phyloP scores from a whole-genome alignment of 805 yeast genomes.

The Ogataea trehalophila region DNA sequence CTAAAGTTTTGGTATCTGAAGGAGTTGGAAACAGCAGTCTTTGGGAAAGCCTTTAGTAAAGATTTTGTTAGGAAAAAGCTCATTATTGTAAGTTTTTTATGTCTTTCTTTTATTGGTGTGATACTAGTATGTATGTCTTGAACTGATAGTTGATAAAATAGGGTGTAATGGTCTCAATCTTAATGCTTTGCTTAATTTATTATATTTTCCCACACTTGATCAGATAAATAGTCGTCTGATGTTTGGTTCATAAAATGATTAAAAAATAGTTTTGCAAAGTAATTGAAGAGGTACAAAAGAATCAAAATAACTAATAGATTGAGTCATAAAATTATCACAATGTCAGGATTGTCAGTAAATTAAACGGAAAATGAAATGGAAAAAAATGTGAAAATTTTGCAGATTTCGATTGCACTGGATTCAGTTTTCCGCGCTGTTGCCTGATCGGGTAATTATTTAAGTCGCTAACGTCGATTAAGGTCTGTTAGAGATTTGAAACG shows the following conservation, averaged over 20 bases:
- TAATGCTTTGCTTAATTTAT: not conserved
- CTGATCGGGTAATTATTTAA: too few relatives aligned
- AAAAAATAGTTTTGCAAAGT: too few relatives aligned
- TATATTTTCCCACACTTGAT: conserved; percentile 47
- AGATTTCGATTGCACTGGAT: too few relatives aligned
- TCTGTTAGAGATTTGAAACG: too few relatives aligned
- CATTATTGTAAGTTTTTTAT: not conserved
- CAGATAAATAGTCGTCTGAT: conserved; percentile 45
- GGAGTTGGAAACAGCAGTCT: not conserved
- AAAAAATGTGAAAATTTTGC: too few relatives aligned
- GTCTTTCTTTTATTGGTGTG: not conserved
- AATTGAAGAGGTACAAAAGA: too few relatives aligned
- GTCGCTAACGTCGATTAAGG: too few relatives aligned
- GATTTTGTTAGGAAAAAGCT: conserved; percentile 2
- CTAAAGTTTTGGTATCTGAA: conserved; percentile 15
- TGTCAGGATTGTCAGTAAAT: too few relatives aligned
- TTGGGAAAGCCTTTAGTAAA: conserved; percentile 2
- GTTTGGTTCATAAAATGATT: conserved; percentile 22
- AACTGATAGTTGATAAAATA: conserved; percentile 8
- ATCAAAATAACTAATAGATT: not conserved
- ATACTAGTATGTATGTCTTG: not conserved
- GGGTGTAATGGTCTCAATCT: conserved; percentile 4
- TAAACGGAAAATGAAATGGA: too few relatives aligned
- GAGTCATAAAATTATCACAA: not conserved
- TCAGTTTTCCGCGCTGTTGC: too few relatives aligned